A percentile compares a stretch with the other conserved stretches of the same genome.
These are phyloP conservation scores for Eremomyces bilateralis DNA, from an alignment of 495 filamentous ascomycete species.

Conservation along the genomic window DNA sequence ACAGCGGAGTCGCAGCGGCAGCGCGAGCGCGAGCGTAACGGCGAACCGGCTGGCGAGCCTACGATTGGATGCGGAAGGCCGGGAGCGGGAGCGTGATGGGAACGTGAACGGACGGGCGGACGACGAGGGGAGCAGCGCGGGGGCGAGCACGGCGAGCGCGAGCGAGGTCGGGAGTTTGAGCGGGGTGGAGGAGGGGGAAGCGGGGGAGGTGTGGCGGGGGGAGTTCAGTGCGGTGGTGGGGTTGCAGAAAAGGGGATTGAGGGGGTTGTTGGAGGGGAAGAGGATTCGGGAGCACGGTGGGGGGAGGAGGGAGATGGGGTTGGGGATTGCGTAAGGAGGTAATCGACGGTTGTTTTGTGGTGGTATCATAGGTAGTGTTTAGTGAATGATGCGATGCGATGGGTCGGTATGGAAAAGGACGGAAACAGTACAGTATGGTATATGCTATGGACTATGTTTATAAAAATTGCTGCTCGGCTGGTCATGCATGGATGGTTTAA, in stretches of 20 bases:
- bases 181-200: slow-evolving; percentile 2
- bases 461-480: too few relatives aligned
- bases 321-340: slow-evolving; percentile 3
- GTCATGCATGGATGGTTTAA: too few relatives aligned
- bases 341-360: neutral
- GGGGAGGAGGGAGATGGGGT: slow-evolving; percentile 10
- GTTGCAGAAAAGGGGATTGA: slow-evolving; percentile 75
- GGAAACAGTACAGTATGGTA: too few relatives aligned
- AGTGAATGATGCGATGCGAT: too few relatives aligned
- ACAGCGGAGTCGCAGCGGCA: slow-evolving; percentile 1
- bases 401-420: too few relatives aligned
- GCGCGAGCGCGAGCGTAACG: slow-evolving; percentile 4
- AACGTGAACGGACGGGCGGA: slow-evolving; percentile 8
- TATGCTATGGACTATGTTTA: too few relatives aligned
- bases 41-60: too few relatives aligned
- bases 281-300: slow-evolving; percentile 42
- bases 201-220: slow-evolving; percentile 42
- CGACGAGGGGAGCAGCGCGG: slow-evolving; percentile 9
- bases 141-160: slow-evolving; percentile 8
- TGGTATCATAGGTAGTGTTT: neutral
- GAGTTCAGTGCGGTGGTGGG: slow-evolving; percentile 88
- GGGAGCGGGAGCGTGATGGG: too few relatives aligned
- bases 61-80: too few relatives aligned
- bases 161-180: slow-evolving; percentile 7
- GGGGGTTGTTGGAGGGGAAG: slow-evolving; percentile 87